These are phyloP conservation scores for Uromyces viciae-fabae DNA, from an alignment of 1,284 basidiomycete species.

Conservation along the genomic window DNA sequence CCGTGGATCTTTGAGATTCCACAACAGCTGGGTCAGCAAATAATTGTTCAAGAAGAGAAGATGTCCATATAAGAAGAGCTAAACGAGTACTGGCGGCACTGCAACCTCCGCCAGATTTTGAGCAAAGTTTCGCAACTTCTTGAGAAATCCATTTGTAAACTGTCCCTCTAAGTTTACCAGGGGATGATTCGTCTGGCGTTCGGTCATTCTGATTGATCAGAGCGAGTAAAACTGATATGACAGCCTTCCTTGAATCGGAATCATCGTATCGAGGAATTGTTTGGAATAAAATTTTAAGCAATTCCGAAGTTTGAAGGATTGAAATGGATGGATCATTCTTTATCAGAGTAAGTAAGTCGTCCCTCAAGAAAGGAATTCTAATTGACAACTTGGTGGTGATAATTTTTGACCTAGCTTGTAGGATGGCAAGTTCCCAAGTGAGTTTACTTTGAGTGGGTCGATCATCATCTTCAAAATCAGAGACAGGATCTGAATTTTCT, in stretches of 20 bases:
- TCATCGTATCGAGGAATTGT: constrained; percentile 45
- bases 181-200: not conserved
- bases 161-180: not conserved
- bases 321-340: not conserved
- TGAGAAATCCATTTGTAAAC: constrained; percentile 43
- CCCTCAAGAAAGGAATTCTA: constrained; percentile 31
- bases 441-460: not conserved
- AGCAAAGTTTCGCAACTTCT: constrained; percentile 23
- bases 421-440: constrained; percentile 27
- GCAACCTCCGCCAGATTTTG: constrained; percentile 19
- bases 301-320: not conserved
- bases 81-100: constrained; percentile 38
- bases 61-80: constrained; percentile 39
- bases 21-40: not conserved
- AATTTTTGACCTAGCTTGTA: constrained; percentile 24
- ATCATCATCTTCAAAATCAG: constrained; percentile 11
- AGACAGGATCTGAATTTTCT: not conserved
- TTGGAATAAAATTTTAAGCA: constrained; percentile 39
- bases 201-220: constrained; percentile 32
- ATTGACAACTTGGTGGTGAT: constrained; percentile 42
- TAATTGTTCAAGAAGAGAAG: constrained; percentile 18
- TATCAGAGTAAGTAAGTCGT: constrained; percentile 28
- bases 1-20: not conserved
- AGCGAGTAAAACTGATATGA: constrained; percentile 18
- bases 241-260: constrained; percentile 36